Conservation (phyloP, 108 stramenopile species). For the Conticribra weissflogii region DNA sequence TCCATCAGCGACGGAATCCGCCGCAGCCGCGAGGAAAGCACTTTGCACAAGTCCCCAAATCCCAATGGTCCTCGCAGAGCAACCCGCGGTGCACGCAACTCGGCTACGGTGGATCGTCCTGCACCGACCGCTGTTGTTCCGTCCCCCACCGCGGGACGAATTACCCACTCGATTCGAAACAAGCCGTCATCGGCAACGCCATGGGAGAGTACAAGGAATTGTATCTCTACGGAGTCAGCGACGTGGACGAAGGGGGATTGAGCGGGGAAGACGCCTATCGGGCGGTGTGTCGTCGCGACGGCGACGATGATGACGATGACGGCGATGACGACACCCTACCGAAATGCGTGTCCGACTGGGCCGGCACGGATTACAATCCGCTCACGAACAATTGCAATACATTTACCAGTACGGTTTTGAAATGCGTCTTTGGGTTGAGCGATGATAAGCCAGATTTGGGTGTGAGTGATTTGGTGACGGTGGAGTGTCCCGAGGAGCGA, state of each 20-base stretch:
- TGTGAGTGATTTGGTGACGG: conserved; percentile 41
- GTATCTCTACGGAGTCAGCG: conserved; percentile 35
- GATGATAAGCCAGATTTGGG: conserved; percentile 49
- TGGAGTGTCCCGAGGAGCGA: conserved; percentile 38
- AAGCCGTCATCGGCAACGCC: conserved; percentile 48
- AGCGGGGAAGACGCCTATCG: conserved; percentile 29
- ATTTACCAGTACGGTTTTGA: conserved; percentile 43
- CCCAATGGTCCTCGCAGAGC: conserved; percentile 25
- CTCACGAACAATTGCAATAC: conserved; percentile 57
- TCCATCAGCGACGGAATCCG: too few relatives aligned
- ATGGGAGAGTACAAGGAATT: conserved; percentile 45
- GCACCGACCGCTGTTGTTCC: conserved; percentile 34
- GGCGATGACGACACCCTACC: conserved; percentile 30
- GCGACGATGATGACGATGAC: conserved; percentile 26
- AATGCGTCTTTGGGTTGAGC: conserved; percentile 52
- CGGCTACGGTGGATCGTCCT: conserved; percentile 34
- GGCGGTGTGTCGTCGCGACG: conserved; percentile 23
- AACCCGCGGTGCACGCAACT: conserved; percentile 36
- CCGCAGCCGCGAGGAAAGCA: not conserved
- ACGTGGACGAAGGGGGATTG: conserved; percentile 3
- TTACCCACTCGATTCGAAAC: conserved; percentile 36
- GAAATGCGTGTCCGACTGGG: conserved; percentile 46
- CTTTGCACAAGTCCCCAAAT: conserved; percentile 18
- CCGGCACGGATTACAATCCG: conserved; percentile 51
- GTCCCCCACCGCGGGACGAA: conserved; percentile 33